phyloP scores from a whole-genome alignment of 257 asterid species.

The Rehmannia glutinosa region DNA sequence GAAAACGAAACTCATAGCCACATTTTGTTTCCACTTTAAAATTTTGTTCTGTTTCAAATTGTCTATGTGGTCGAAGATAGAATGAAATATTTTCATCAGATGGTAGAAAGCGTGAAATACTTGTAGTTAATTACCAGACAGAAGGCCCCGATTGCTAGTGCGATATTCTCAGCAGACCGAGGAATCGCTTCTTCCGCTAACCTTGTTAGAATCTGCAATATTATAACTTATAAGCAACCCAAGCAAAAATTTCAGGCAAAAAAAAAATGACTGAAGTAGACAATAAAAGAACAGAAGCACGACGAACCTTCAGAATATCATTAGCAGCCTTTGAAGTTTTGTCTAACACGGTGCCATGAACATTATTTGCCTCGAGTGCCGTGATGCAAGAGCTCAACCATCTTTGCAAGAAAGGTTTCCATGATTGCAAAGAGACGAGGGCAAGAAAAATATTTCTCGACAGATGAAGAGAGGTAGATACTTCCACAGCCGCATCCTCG shows the following conservation, averaged over 20 bases:
- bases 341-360: slow-evolving; percentile 46
- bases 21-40: background rate
- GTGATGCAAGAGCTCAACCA: slow-evolving; percentile 78
- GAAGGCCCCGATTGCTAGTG: slow-evolving; percentile 84
- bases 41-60: background rate
- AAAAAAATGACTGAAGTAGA: background rate
- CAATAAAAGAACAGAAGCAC: background rate
- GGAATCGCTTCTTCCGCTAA: slow-evolving; percentile 72
- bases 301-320: slow-evolving; percentile 72
- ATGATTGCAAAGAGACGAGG: slow-evolving; percentile 80
- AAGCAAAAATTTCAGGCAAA: slow-evolving; percentile 6
- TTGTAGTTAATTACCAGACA: slow-evolving; percentile 53
- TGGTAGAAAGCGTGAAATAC: background rate
- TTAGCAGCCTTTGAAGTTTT: slow-evolving; percentile 67
- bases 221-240: slow-evolving; percentile 9
- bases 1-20: background rate
- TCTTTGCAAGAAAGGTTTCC: slow-evolving; percentile 92
- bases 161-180: slow-evolving; percentile 82
- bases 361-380: slow-evolving; percentile 58
- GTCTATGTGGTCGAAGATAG: background rate
- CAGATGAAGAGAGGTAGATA: slow-evolving; percentile 76
- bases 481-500: slow-evolving; percentile 62
- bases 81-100: background rate
- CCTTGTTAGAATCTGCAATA: slow-evolving; percentile 52
- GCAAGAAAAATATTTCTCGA: slow-evolving; percentile 82